These are phyloP conservation scores for Mariannaea sp. DNA, from an alignment of 2,329 filamentous ascomycete species.

Conservation along the genomic window DNA sequence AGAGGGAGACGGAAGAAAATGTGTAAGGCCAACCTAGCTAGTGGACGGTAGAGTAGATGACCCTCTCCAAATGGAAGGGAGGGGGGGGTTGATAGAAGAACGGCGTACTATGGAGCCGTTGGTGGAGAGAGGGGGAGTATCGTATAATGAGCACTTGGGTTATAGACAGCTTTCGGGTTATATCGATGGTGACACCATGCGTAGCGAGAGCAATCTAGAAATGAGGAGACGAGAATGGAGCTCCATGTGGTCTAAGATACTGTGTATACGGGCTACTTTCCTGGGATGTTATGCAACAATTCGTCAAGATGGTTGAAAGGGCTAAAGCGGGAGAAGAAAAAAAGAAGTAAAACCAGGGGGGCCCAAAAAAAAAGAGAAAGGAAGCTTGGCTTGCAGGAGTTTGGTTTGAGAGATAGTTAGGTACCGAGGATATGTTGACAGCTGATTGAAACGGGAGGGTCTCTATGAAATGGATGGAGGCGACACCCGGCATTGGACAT, in stretches of 20 bases:
- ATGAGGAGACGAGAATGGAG: neutral
- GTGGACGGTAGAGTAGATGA: neutral
- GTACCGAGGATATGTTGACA: neutral
- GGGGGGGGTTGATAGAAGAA: too few relatives aligned
- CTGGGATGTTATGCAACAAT: neutral
- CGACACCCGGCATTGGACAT: too few relatives aligned
- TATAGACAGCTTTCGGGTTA: too few relatives aligned
- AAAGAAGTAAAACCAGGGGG: too few relatives aligned
- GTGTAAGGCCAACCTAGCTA: neutral
- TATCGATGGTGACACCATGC: neutral
- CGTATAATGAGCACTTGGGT: neutral
- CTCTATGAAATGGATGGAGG: too few relatives aligned
- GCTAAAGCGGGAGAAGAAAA: neutral
- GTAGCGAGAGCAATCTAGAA: conserved; percentile 1
- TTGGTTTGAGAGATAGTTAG: neutral
- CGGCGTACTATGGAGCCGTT: too few relatives aligned
- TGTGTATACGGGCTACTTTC: neutral
- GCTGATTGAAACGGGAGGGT: neutral
- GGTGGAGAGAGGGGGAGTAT: too few relatives aligned
- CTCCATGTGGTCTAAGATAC: neutral
- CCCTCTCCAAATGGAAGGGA: neutral
- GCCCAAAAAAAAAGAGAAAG: neutral
- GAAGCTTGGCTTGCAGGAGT: neutral
- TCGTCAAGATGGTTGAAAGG: too few relatives aligned
- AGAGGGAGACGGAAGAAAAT: neutral